Base-by-base conservation (phyloP, 805 yeast genomes). In the Debaryomyces maramus region DNA sequence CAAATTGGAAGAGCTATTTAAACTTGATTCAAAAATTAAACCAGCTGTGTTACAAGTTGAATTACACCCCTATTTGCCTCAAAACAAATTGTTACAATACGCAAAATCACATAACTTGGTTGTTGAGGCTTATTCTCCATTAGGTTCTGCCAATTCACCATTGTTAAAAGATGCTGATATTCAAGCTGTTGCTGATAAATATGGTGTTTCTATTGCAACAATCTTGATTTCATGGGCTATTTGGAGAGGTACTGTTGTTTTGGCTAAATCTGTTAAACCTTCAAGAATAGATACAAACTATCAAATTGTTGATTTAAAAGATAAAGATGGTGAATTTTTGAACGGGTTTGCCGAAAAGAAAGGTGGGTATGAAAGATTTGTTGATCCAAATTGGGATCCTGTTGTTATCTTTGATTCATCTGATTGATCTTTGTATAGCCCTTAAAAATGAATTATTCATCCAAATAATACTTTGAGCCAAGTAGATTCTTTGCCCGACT, bases 31-130 rank as follows among this genome's bases (percentile, higher is more conserved):
- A 39, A 75, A 64, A 27, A 58, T 77, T 35, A 73, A 70, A 21
- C 96, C 96, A 5, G 88, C 78, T 9, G 78, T 72, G 30, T 79
- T 82, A 63, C 95, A 88, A 69, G 72, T 85, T 44, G 95, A 88
- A 67, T 63, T 80, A 27, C 95, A 87, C 61, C 65, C 63, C 26
- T 56, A 56, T 46, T 53, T 56, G 28, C 63, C 60, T 16, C 52
- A 56, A 48, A 43, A 44, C 26, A 88, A 90, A 34, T 73, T 73
- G 46, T 69, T 83, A 42, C 86, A 77, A 71, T 44, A 81, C 83
- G 44, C 58, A 69, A 23, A 46, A 37, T 32, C 43, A 27, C 40
- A 53, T 18, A 51, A 38, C 26, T 51, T 53, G 30, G 26, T 44
- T 15, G 58, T 83, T 39, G 83, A 83, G 58, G 95, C 95, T 7